A percentile compares a stretch with the other conserved stretches of the same genome.
These are phyloP conservation scores for Fusarium euwallaceae DNA, from an alignment of 2,329 filamentous ascomycete species.

Conservation along the genomic window DNA sequence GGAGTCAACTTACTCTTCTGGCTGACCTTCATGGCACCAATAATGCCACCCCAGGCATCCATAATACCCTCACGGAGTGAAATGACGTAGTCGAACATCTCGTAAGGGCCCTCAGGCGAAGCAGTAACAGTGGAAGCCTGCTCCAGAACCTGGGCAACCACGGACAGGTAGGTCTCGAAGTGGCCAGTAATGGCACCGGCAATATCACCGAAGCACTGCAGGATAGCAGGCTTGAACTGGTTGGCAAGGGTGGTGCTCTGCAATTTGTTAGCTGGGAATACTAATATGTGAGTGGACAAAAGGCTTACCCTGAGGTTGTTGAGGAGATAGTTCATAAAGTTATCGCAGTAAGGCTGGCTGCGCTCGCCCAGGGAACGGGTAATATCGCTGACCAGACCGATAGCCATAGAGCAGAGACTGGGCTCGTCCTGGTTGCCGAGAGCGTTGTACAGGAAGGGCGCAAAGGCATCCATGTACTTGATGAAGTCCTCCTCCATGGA, in stretches of 20 bases:
- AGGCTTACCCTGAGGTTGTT: constrained; percentile 84
- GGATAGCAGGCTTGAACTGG: constrained; percentile 97
- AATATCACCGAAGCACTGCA: constrained; percentile 98
- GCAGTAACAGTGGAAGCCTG: constrained; percentile 89
- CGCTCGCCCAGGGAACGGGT: constrained; percentile 90
- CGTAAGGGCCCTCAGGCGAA: constrained; percentile 84
- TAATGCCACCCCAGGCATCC: constrained; percentile 98
- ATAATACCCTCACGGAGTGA: constrained; percentile 97
- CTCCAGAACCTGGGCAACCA: constrained; percentile 94
- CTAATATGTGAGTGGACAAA: not conserved
- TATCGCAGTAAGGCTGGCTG: constrained; percentile 94
- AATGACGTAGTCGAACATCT: constrained; percentile 97
- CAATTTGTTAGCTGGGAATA: constrained; percentile 25
- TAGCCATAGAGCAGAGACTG: constrained; percentile 94
- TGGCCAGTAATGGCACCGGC: constrained; percentile 91
- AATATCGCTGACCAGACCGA: constrained; percentile 96
- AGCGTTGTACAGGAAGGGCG: constrained; percentile 92
- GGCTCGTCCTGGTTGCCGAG: constrained; percentile 96
- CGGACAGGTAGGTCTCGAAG: constrained; percentile 92
- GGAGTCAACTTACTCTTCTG: constrained; percentile 74
- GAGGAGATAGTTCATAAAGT: constrained; percentile 97
- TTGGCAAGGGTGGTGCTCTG: constrained; percentile 89
- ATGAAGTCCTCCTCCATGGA: constrained; percentile 92
- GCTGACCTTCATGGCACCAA: constrained; percentile 90
- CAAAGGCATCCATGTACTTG: constrained; percentile 98